Percentiles rank a stretch among this genome's conserved stretches.
phyloP scores from a whole-genome alignment of 1,284 basidiomycete genomes.

The Meripilus lineatus region DNA sequence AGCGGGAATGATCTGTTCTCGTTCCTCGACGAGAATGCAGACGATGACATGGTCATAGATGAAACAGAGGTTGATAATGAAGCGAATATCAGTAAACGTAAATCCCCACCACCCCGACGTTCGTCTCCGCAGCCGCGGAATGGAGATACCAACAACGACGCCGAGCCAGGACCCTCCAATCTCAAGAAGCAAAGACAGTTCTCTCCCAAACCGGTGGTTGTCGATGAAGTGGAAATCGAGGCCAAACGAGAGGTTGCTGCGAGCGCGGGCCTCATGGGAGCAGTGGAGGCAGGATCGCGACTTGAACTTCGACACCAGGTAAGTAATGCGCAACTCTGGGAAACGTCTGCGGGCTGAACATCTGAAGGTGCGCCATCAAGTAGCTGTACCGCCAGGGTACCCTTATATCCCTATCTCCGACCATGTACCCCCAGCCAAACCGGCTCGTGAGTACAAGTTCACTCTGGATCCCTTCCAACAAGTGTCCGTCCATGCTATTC shows the following conservation, averaged over 20 bases:
- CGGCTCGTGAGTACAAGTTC: conserved; percentile 93
- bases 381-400: conserved; percentile 91
- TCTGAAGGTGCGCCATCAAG: conserved; percentile 83
- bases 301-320: conserved; percentile 80
- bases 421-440: conserved; percentile 90
- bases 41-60: conserved; percentile 19
- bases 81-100: conserved; percentile 10
- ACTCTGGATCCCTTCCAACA: conserved; percentile 97
- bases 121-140: conserved; percentile 5
- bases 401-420: conserved; percentile 88
- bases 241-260: conserved; percentile 86
- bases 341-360: too few relatives aligned
- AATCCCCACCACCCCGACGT: neutral
- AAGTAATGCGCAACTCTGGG: too few relatives aligned
- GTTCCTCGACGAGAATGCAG: conserved; percentile 32
- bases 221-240: conserved; percentile 88
- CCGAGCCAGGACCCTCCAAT: conserved; percentile 22
- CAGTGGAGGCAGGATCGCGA: conserved; percentile 60
- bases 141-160: conserved; percentile 10
- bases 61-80: conserved; percentile 13
- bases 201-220: conserved; percentile 65
- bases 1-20: too few relatives aligned
- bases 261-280: conserved; percentile 74
- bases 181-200: conserved; percentile 48
- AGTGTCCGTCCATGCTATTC: conserved; percentile 92